A percentile compares a stretch with the other conserved stretches of the same genome.
phyloP scores from a whole-genome alignment of 495 filamentous ascomycete genomes.

The Hamigera avellanea region DNA sequence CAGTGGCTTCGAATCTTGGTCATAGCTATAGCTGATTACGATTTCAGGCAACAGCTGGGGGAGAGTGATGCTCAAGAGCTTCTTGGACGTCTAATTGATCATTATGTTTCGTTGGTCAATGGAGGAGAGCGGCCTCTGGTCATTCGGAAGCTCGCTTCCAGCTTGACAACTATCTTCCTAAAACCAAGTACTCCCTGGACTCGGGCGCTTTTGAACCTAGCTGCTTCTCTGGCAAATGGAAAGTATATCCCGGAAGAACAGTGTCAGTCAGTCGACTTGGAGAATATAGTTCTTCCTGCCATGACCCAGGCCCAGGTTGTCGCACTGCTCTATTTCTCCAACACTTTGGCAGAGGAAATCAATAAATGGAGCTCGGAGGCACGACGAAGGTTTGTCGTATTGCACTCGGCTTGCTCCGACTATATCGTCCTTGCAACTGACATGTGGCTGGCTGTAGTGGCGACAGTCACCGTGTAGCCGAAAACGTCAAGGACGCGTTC shows the following conservation, averaged over 20 bases:
- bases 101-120: conserved; percentile 49
- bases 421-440: neutral
- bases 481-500: conserved; percentile 28
- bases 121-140: conserved; percentile 53
- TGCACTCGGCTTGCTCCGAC: neutral
- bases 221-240: conserved; percentile 44
- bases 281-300: conserved; percentile 26
- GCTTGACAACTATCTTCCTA: conserved; percentile 68
- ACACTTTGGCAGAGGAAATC: conserved; percentile 64
- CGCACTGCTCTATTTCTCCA: conserved; percentile 59
- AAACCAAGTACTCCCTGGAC: conserved; percentile 59
- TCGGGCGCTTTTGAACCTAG: conserved; percentile 55
- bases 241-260: conserved; percentile 38
- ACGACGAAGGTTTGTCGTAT: conserved; percentile 7
- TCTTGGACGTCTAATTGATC: conserved; percentile 56
- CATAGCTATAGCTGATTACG: conserved; percentile 6
- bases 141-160: conserved; percentile 71
- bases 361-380: conserved; percentile 31
- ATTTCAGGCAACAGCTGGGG: conserved; percentile 43
- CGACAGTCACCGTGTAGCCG: conserved; percentile 12
- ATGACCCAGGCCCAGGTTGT: conserved; percentile 44
- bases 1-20: too few species aligned
- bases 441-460: neutral
- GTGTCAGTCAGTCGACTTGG: conserved; percentile 37
- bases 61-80: conserved; percentile 50